Evolutionary conservation across 805 yeast genomes (phyloP).

Genomic region (Hanseniaspora taiwanica): DNA sequence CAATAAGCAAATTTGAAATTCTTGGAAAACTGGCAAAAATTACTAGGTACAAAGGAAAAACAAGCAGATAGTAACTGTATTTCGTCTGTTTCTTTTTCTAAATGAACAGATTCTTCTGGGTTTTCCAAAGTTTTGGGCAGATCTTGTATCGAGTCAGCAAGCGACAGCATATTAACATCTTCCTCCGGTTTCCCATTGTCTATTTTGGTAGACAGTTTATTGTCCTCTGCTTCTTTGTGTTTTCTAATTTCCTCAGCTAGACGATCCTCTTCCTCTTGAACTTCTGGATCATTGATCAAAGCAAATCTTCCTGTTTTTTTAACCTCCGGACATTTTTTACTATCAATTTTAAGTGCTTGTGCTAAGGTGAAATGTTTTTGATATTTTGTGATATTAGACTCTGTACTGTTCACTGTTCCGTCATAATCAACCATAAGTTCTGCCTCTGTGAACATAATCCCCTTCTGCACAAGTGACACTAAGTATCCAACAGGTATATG

Average conservation of each 20-base stretch:
- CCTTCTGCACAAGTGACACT: constrained; percentile 74
- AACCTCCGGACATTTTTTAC: constrained; percentile 20
- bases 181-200: too few relatives aligned
- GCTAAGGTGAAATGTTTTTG: constrained; percentile 35
- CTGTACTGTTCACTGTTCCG: constrained; percentile 19
- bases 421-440: constrained; percentile 38
- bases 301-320: constrained; percentile 22
- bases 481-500: constrained; percentile 67
- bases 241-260: neutral
- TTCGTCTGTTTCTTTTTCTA: too few relatives aligned
- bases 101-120: too few relatives aligned
- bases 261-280: neutral
- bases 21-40: constrained; percentile 36
- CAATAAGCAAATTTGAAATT: neutral
- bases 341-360: constrained; percentile 37
- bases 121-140: too few relatives aligned
- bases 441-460: constrained; percentile 63
- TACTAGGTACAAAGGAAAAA: constrained; percentile 29
- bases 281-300: constrained; percentile 13
- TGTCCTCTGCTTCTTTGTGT: constrained; percentile 4
- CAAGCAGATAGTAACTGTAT: too few relatives aligned
- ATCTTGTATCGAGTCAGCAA: too few relatives aligned
- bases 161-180: too few relatives aligned
- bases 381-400: constrained; percentile 9
- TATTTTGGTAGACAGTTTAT: constrained; percentile 24